Evolutionary conservation across 495 filamentous ascomycete species (phyloP), one percentile per base, ranked within the genome.

Genomic region (Penicillium robsamsonii): DNA sequence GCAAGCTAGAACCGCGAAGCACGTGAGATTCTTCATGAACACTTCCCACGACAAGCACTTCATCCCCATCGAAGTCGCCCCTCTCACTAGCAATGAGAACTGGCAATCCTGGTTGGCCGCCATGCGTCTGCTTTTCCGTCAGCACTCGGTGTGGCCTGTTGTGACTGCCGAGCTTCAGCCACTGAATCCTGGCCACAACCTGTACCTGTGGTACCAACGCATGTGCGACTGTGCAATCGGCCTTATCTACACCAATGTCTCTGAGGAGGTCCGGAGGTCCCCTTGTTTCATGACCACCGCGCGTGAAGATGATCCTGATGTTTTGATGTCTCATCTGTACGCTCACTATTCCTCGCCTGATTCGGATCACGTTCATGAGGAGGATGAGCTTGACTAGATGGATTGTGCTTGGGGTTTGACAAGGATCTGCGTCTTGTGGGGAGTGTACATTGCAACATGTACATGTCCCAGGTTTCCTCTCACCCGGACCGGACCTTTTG

Each of bases 81-180:
- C 24, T 2, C 51, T 62, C 12, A 29, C 5, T 0, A 56, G 51
- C 6, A n/a, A 27, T 7, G 50, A 49, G 11, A 51, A 51, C 11
- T 51, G 33, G 15, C 8, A 11, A 0, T 1, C 3, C 8, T 64
- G 59, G 62, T 0, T 35, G 3, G 22, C 25, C 3, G 30, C 25
- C 2, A 55, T 64, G 5, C 15, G 53, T 4, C 10, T 56, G 0
- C 43, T 55, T 1, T 48, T 64, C 8, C 45, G 47, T 9, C 51
- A 58, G 45, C 62, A 61, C 43, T 48, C 52, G 43, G 47, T 64
- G 18, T 64, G 55, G 58, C 4, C 37, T 10, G 5, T 61, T 18
- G 24, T 52, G 0, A 24, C 22, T 4, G 43, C 10, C 0, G 35
- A 46, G 1, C 8, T 31, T 7, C 12, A 41, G 11, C 49, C 50